phyloP scores from a whole-genome alignment of 1,284 basidiomycete species.

The Prillingera fragicola region DNA sequence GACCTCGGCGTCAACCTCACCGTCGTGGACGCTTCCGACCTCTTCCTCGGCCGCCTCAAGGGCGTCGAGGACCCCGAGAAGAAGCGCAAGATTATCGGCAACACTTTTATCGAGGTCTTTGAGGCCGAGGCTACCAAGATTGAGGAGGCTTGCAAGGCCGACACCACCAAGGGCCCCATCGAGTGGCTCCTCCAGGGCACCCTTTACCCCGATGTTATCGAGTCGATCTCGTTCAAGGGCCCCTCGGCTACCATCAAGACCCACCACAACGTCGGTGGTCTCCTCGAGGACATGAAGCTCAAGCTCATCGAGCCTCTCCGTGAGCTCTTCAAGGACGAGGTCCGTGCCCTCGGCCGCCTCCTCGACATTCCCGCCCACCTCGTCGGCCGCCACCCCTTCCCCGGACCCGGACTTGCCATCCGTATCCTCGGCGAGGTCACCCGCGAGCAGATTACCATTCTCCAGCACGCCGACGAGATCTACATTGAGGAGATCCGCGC shows the following conservation, averaged over 20 bases:
- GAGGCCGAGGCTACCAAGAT: conserved; percentile 87
- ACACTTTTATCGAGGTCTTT: conserved; percentile 98
- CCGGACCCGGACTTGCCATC: conserved; percentile 97
- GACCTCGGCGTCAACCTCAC: conserved; percentile 95
- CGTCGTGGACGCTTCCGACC: conserved; percentile 89
- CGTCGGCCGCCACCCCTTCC: conserved; percentile 98
- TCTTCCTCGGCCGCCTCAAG: conserved; percentile 83
- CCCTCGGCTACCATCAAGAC: conserved; percentile 99
- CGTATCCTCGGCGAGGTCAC: conserved; percentile 94
- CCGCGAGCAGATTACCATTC: conserved; percentile 82
- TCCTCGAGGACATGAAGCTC: conserved; percentile 96
- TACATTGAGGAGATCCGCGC: conserved; percentile 97
- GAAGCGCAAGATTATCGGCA: conserved; percentile 98
- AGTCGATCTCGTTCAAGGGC: conserved; percentile 99
- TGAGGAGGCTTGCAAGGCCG: conserved; percentile 64
- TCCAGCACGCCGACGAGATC: conserved; percentile 93
- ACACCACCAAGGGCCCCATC: conserved; percentile 76
- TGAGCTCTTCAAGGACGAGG: conserved; percentile 99
- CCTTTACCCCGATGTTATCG: conserved; percentile 98
- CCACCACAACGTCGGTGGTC: conserved; percentile 97
- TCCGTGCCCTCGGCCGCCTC: conserved; percentile 83
- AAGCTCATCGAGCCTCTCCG: conserved; percentile 97
- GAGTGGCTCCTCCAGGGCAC: conserved; percentile 99
- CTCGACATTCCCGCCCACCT: conserved; percentile 87
- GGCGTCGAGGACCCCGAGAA: conserved; percentile 93